These are phyloP conservation scores for Phlyctochytrium bullatum DNA, from an alignment of 192 early-diverging fungal genomes.

Conservation along the genomic window DNA sequence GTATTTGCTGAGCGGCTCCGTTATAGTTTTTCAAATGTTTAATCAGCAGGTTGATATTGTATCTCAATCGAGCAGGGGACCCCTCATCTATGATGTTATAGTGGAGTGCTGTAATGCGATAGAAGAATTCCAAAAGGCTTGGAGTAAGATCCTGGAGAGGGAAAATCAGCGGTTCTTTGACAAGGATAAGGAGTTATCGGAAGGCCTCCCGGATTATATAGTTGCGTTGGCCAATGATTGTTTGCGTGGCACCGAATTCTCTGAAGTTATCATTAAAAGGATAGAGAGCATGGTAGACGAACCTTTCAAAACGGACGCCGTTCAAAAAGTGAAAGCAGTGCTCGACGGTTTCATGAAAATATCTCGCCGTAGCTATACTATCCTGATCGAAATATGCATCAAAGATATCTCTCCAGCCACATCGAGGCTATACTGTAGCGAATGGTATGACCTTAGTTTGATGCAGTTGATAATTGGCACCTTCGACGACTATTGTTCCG, in stretches of 20 bases:
- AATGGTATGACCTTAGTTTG: slow-evolving; percentile 92
- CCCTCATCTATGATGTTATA: slow-evolving; percentile 81
- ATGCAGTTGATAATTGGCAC: slow-evolving; percentile 88
- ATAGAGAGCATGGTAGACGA: slow-evolving; percentile 45
- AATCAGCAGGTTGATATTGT: slow-evolving; percentile 96
- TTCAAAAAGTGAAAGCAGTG: slow-evolving; percentile 57
- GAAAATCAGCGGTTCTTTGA: slow-evolving; percentile 82
- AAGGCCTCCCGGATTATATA: slow-evolving; percentile 91
- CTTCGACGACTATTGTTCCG: slow-evolving; percentile 90
- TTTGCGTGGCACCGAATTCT: slow-evolving; percentile 86
- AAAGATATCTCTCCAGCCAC: slow-evolving; percentile 78
- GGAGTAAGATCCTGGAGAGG: slow-evolving; percentile 70
- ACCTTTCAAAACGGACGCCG: slow-evolving; percentile 21
- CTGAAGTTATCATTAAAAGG: slow-evolving; percentile 69
- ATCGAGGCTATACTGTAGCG: slow-evolving; percentile 64
- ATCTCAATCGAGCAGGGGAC: slow-evolving; percentile 78
- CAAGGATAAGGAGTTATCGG: slow-evolving; percentile 68
- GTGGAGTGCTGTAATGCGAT: slow-evolving; percentile 69
- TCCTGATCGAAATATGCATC: slow-evolving; percentile 82
- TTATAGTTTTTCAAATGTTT: slow-evolving; percentile 95
- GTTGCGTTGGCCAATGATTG: slow-evolving; percentile 96
- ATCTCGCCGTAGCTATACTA: slow-evolving; percentile 69
- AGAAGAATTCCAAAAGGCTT: slow-evolving; percentile 78
- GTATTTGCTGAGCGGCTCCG: slow-evolving; percentile 79
- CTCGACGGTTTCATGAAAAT: slow-evolving; percentile 91